A percentile compares a stretch with the other conserved stretches of the same genome.
Evolutionary conservation across 441 rosid genomes (phyloP).

Genomic region (Corymbia calophylla): DNA sequence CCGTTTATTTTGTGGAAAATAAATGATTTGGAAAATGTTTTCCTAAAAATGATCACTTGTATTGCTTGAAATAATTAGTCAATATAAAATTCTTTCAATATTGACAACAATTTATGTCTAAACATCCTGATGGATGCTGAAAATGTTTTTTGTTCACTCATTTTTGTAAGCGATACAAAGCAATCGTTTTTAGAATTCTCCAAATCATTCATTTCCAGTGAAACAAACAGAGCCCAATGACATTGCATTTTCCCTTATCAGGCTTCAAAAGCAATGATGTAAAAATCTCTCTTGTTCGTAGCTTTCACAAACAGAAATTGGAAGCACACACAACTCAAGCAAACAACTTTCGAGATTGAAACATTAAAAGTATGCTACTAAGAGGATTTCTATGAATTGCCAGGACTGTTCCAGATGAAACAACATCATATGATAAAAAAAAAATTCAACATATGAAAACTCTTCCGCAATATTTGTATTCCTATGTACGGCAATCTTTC

Average conservation of each 20-base stretch:
- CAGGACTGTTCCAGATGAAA: neutral
- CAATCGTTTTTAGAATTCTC: neutral
- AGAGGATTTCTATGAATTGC: neutral
- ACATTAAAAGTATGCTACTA: neutral
- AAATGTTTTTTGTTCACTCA: neutral
- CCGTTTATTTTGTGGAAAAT: neutral
- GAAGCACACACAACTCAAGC: neutral
- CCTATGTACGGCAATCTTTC: neutral
- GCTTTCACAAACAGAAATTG: neutral
- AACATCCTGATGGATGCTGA: neutral
- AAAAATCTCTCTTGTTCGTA: neutral
- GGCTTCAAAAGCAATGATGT: neutral
- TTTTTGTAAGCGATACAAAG: neutral
- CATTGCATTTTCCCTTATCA: neutral
- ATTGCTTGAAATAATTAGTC: neutral
- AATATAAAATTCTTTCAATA: neutral
- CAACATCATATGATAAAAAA: neutral
- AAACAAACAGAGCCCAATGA: neutral
- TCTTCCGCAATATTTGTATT: neutral
- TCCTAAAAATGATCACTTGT: neutral
- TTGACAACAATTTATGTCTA: neutral
- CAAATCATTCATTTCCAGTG: neutral
- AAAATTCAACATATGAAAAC: neutral
- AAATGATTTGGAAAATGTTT: neutral
- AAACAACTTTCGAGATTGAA: neutral